Conservation (phyloP, 345 rosid genomes). For the Gossypium sturtianum region DNA sequence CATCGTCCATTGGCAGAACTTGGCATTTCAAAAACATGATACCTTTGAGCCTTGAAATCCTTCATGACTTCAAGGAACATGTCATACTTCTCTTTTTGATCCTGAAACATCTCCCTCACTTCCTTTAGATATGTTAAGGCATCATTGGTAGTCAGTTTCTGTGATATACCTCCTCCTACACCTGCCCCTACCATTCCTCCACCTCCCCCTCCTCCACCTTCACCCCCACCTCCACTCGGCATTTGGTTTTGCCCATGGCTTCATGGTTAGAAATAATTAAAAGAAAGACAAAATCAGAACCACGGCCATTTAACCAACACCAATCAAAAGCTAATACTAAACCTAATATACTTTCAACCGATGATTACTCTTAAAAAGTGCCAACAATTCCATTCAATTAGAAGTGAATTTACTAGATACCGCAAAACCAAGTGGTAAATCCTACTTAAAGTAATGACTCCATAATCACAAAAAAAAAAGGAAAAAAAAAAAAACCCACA, state of each 20-base stretch:
- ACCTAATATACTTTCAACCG: no score
- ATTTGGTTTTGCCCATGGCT: slow-evolving; percentile 54
- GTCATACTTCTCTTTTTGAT: slow-evolving; percentile 85
- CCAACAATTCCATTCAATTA: no score
- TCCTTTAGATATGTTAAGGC: slow-evolving; percentile 78
- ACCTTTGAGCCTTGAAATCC: slow-evolving; percentile 96
- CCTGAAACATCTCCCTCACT: slow-evolving; percentile 93
- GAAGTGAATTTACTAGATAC: no score
- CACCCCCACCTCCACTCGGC: slow-evolving; percentile 22
- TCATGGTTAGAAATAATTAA: slow-evolving; percentile 9
- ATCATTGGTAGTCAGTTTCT: slow-evolving; percentile 80
- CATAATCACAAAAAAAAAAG: no score
- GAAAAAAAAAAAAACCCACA: no score
- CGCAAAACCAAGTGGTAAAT: no score
- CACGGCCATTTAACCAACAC: not conserved
- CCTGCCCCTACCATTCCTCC: slow-evolving; percentile 25
- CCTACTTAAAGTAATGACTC: no score
- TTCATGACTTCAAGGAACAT: slow-evolving; percentile 93
- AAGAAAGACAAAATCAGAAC: not conserved
- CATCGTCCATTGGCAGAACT: not conserved
- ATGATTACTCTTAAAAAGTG: no score
- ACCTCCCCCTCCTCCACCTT: slow-evolving; percentile 20
- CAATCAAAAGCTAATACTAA: no score
- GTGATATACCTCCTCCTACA: slow-evolving; percentile 27
- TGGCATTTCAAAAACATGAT: not conserved